Evolutionary conservation across 305 asterid species (phyloP), one percentile per base, ranked within the genome.

Genomic region (Ilex paraguariensis): DNA sequence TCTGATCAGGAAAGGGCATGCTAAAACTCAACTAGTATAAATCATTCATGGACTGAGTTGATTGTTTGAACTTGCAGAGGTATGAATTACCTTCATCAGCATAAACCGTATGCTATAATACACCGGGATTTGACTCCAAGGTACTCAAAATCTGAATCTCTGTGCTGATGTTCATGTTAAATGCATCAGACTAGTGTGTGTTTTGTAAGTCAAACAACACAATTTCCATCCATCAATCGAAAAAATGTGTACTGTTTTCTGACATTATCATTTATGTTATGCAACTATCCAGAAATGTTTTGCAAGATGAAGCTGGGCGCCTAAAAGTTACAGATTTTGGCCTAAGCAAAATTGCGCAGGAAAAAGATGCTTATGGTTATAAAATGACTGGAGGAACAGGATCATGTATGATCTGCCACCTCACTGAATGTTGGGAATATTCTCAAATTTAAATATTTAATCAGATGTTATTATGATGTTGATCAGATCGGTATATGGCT

Each of bases 51-150:
- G 50, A 1, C 50, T 45, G 50, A 45, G 13, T 8, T 45, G 13
- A 45, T 49, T 55, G 13, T 54, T 67, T 56, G 45, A 66, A 57
- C 52, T 31, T 77, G 65, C 84, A 85, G 94, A 74, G 94, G 94
- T 57, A 81, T 85, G 94, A 85, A 79, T 68, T 85, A 85, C 73
- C 87, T 85, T 55, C 94, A 85, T 79, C 82, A 83, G 70, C 87
- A 81, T 70, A 81, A 77, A 57, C 86, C 90, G 31, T 84, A 78
- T 62, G 78, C 90, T 44, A 72, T 85, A 53, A 75, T 85, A 75
- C 94, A 85, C 61, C 79, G 94, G 57, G 94, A 85, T 83, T 77
- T 85, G 77, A 85, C 89, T 46, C 94, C 94, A 16, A 81, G 89
- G 93, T 83, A 73, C 64, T 39, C 31, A 17, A 44, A 50, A 45